Conservation (phyloP, 176 grass and related monocot genomes). For the Lolium perenne region DNA sequence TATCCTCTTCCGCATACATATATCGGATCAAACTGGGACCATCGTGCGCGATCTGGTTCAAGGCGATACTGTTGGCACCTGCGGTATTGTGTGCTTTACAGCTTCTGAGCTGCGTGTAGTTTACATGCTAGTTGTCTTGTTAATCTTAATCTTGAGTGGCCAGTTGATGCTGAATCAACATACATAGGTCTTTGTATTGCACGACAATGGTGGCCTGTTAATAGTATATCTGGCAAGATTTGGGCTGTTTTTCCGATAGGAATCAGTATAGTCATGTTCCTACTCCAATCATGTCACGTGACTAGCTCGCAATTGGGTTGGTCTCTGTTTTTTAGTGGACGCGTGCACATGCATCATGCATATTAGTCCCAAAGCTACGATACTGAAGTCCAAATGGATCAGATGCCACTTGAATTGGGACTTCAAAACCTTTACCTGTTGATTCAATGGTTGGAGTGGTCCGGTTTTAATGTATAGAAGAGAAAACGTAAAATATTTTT, state of each 20-base stretch:
- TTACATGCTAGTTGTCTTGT: conserved; percentile 10
- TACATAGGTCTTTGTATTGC: background rate
- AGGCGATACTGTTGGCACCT: conserved; percentile 53
- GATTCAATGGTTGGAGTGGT: background rate
- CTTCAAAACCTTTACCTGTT: too few species aligned
- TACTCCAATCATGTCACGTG: conserved; percentile 1
- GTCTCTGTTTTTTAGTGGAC: background rate
- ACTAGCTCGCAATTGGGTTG: background rate
- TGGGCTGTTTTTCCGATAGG: background rate
- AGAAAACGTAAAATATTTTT: background rate
- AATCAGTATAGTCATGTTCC: background rate
- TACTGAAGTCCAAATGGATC: background rate
- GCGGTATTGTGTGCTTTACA: conserved; percentile 53
- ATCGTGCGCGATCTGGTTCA: conserved; percentile 24
- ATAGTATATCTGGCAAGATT: background rate
- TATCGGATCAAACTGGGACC: background rate
- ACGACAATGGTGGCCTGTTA: background rate
- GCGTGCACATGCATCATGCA: background rate
- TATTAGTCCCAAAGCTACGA: conserved; percentile 13
- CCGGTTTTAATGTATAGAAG: background rate
- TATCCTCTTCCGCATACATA: background rate
- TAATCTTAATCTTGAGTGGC: conserved; percentile 36
- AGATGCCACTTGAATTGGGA: background rate
- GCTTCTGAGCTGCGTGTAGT: conserved; percentile 19
- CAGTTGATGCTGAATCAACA: conserved; percentile 8